Percentiles rank a stretch among this genome's conserved stretches.
These are phyloP conservation scores for Euclidium syriacum DNA, from an alignment of 345 rosid genomes.

Conservation along the genomic window DNA sequence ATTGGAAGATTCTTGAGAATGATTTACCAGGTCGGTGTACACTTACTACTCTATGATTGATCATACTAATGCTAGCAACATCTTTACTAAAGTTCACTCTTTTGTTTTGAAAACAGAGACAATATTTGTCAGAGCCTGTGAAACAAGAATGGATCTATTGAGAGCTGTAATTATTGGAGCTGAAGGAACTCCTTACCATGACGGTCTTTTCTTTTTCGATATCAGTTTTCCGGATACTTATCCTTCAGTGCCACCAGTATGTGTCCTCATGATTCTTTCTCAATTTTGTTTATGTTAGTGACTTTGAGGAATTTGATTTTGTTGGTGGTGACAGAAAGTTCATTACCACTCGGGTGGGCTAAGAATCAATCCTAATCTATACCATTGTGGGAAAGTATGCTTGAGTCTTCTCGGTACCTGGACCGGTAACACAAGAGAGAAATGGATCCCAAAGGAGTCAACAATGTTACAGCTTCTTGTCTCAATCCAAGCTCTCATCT, in stretches of 20 bases:
- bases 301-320: not conserved
- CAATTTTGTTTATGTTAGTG: not conserved
- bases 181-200: conserved; percentile 95
- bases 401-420: conserved; percentile 96
- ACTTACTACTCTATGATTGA: not conserved
- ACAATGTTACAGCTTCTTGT: conserved; percentile 88
- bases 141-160: conserved; percentile 87
- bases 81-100: not conserved
- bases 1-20: conserved; percentile 84
- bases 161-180: conserved; percentile 93
- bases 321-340: conserved; percentile 49
- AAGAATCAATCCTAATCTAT: conserved; percentile 80
- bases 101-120: conserved; percentile 41
- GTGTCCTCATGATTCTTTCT: conserved; percentile 33
- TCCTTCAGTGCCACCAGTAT: conserved; percentile 81
- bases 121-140: conserved; percentile 80
- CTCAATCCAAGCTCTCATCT: conserved; percentile 88
- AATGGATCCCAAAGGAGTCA: conserved; percentile 79
- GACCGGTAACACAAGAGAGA: conserved; percentile 65
- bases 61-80: not conserved
- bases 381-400: conserved; percentile 73
- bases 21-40: conserved; percentile 75
- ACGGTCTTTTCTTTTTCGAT: conserved; percentile 93
- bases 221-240: conserved; percentile 66
- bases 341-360: conserved; percentile 80